A percentile compares a stretch with the other conserved stretches of the same genome.
Conservation (phyloP, 2,329 filamentous ascomycete species). For the Scedosporium aurantiacum region DNA sequence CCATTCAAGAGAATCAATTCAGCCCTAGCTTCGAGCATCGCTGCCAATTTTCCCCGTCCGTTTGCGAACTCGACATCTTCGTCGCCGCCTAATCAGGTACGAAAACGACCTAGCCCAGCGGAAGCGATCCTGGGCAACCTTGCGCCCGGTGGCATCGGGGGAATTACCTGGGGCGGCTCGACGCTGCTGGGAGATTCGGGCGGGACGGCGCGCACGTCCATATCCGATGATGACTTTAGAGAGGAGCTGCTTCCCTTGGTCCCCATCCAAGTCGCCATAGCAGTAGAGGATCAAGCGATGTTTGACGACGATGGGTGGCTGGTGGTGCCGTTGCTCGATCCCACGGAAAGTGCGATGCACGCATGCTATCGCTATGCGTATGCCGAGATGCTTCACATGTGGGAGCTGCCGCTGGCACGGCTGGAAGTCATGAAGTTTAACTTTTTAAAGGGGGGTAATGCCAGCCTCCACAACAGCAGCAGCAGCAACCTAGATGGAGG, state of each 20-base stretch:
- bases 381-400: constrained; percentile 58
- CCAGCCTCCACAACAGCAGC: constrained; percentile 22
- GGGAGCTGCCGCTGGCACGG: constrained; percentile 50
- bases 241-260: constrained; percentile 36
- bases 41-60: constrained; percentile 41
- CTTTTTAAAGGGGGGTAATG: constrained; percentile 37
- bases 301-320: constrained; percentile 62
- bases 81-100: constrained; percentile 31
- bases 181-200: neutral
- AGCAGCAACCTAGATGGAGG: constrained; percentile 25
- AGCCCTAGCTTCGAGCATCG: constrained; percentile 43
- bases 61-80: constrained; percentile 25
- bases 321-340: constrained; percentile 45
- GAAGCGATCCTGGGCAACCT: constrained; percentile 48
- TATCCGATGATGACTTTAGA: constrained; percentile 42
- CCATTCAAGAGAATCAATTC: constrained; percentile 42
- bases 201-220: constrained; percentile 23
- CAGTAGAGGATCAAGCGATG: constrained; percentile 49
- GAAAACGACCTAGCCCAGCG: constrained; percentile 50
- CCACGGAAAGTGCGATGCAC: constrained; percentile 35
- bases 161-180: constrained; percentile 1
- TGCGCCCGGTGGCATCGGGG: constrained; percentile 26
- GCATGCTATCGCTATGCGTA: constrained; percentile 54
- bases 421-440: constrained; percentile 63
- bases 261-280: constrained; percentile 25